Percentiles rank a stretch among this genome's conserved stretches.
Conservation (phyloP, 2,329 filamentous ascomycete genomes). For the Exserohilum turcica region DNA sequence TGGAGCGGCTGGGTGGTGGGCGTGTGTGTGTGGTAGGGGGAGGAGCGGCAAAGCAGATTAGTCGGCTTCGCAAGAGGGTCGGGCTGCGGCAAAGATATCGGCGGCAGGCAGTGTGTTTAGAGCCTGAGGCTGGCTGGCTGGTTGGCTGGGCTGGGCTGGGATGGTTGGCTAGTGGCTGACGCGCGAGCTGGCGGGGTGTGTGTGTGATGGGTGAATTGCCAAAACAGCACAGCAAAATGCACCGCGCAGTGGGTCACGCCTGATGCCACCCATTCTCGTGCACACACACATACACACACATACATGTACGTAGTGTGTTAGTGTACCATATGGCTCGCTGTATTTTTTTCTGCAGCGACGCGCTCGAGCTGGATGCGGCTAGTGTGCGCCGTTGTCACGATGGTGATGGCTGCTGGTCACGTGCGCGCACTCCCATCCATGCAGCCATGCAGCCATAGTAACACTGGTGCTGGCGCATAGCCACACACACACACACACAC, state of each 20-base stretch:
- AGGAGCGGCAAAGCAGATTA: slow-evolving; percentile 3
- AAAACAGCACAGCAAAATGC: neutral
- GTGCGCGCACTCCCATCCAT: slow-evolving; percentile 5
- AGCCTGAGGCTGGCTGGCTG: slow-evolving; percentile 15
- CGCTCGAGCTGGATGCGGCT: neutral
- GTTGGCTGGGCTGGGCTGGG: slow-evolving; percentile 20
- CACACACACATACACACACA: neutral
- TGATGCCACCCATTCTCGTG: slow-evolving; percentile 14
- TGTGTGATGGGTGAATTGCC: slow-evolving; percentile 15
- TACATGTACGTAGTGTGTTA: too few relatives aligned
- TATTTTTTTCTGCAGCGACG: neutral
- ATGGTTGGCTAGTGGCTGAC: slow-evolving; percentile 15
- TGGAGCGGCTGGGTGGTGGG: slow-evolving; percentile 19
- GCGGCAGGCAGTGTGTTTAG: slow-evolving; percentile 24
- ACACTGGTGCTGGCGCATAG: neutral
- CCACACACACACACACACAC: too few relatives aligned
- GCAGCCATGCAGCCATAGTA: too few relatives aligned
- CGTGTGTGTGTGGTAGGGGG: slow-evolving; percentile 8
- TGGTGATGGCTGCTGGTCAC: slow-evolving; percentile 11
- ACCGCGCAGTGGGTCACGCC: slow-evolving; percentile 20
- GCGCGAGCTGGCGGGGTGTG: slow-evolving; percentile 24
- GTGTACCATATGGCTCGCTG: neutral
- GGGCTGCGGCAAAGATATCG: slow-evolving; percentile 21
- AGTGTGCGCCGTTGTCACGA: slow-evolving; percentile 1
- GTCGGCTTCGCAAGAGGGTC: slow-evolving; percentile 18